Percentiles rank a stretch among this genome's conserved stretches.
phyloP scores from a whole-genome alignment of 768 basidiomycete genomes.

The Leccinum barrowsii region DNA sequence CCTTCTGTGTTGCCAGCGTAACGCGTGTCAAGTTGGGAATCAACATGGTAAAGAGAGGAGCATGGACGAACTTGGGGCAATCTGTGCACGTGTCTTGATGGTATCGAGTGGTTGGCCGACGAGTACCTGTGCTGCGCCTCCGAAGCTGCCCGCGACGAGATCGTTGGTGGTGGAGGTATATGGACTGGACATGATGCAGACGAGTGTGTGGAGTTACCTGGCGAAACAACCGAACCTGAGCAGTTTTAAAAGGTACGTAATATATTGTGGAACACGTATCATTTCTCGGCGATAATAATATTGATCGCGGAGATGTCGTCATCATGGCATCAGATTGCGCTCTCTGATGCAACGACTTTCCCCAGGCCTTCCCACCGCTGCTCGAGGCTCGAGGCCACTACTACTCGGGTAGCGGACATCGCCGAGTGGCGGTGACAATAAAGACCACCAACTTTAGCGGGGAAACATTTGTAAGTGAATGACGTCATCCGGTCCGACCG shows the following conservation, averaged over 20 bases:
- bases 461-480: too few relatives aligned
- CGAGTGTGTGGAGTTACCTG: background rate
- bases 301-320: background rate
- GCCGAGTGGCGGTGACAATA: too few relatives aligned
- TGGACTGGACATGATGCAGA: constrained; percentile 15
- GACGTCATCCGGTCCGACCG: too few relatives aligned
- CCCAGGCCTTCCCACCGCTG: too few relatives aligned
- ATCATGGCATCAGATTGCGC: background rate
- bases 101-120: constrained; percentile 93
- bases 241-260: background rate
- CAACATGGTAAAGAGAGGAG: background rate
- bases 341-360: background rate
- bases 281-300: background rate
- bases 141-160: constrained; percentile 83
- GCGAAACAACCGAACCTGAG: background rate
- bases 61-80: constrained; percentile 66
- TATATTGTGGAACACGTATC: background rate
- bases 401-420: too few relatives aligned
- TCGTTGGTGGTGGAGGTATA: constrained; percentile 68
- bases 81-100: constrained; percentile 84
- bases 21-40: background rate
- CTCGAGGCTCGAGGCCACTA: too few relatives aligned
- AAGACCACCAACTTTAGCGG: too few relatives aligned
- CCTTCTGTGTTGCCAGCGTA: constrained; percentile 46
- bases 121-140: constrained; percentile 91